phyloP scores from a whole-genome alignment of 108 stramenopile species.

The Fragilaria crotonensis region DNA sequence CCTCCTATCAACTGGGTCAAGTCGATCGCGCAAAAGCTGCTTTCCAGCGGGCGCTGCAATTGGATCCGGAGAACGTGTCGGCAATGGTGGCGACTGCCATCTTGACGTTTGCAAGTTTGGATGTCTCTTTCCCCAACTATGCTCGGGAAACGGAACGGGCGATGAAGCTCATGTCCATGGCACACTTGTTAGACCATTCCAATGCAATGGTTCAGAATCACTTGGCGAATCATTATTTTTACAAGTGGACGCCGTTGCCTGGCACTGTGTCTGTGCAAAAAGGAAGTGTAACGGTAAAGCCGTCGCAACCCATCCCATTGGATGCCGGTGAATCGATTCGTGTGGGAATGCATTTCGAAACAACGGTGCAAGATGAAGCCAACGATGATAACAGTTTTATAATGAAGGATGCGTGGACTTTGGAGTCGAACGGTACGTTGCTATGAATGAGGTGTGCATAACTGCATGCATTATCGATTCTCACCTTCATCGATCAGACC shows the following conservation, averaged over 20 bases:
- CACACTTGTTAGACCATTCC: conserved; percentile 77
- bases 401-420: conserved; percentile 73
- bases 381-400: conserved; percentile 29
- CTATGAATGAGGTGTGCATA: background rate
- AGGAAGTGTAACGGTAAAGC: conserved; percentile 39
- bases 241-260: conserved; percentile 79
- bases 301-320: conserved; percentile 43
- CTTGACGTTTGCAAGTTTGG: conserved; percentile 68
- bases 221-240: conserved; percentile 94
- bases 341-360: conserved; percentile 86
- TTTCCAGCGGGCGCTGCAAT: conserved; percentile 60
- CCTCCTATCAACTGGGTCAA: conserved; percentile 78
- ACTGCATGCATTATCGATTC: background rate
- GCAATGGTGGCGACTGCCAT: conserved; percentile 74
- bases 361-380: conserved; percentile 35
- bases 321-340: conserved; percentile 77
- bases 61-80: conserved; percentile 78
- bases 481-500: conserved; percentile 10
- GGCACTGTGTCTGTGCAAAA: conserved; percentile 56
- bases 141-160: conserved; percentile 55
- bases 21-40: conserved; percentile 83
- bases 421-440: conserved; percentile 41
- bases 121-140: conserved; percentile 50
- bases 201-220: conserved; percentile 95
- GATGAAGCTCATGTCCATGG: conserved; percentile 84